Conservation (phyloP, 139 green algal genomes). For the Chlorella sorokiniana region DNA sequence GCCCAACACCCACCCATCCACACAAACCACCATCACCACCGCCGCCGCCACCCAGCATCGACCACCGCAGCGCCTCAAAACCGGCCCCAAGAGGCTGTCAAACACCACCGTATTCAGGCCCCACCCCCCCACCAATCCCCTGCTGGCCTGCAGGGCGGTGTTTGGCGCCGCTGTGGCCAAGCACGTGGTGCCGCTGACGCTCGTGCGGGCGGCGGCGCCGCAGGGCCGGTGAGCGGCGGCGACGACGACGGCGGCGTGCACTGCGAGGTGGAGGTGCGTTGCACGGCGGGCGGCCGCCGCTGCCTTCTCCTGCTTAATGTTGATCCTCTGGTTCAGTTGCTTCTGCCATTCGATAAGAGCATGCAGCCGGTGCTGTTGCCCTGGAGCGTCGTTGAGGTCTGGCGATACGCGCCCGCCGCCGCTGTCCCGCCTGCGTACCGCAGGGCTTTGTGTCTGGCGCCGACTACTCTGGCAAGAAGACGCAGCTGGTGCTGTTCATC, state of each 20-base stretch:
- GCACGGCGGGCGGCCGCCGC: too few species aligned
- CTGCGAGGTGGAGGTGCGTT: constrained; percentile 16
- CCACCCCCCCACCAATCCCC: neutral
- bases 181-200: constrained; percentile 64
- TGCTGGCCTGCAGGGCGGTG: constrained; percentile 56
- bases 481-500: constrained; percentile 92
- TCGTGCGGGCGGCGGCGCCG: neutral
- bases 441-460: constrained; percentile 74
- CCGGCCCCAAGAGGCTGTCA: too few species aligned
- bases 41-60: too few species aligned
- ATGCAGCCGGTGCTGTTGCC: neutral
- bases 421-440: too few species aligned
- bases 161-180: constrained; percentile 79
- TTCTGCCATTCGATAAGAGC: neutral
- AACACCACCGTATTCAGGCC: neutral
- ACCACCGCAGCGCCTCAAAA: too few species aligned
- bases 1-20: neutral
- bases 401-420: neutral
- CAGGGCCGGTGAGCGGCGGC: neutral
- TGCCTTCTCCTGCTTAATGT: neutral
- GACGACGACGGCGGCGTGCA: constrained; percentile 5
- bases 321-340: neutral
- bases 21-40: too few species aligned
- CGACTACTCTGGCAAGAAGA: constrained; percentile 75
- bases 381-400: neutral